A percentile compares a stretch with the other conserved stretches of the same genome.
Conservation (phyloP, 2,329 filamentous ascomycete genomes). For the Aspergillus glaucus region DNA sequence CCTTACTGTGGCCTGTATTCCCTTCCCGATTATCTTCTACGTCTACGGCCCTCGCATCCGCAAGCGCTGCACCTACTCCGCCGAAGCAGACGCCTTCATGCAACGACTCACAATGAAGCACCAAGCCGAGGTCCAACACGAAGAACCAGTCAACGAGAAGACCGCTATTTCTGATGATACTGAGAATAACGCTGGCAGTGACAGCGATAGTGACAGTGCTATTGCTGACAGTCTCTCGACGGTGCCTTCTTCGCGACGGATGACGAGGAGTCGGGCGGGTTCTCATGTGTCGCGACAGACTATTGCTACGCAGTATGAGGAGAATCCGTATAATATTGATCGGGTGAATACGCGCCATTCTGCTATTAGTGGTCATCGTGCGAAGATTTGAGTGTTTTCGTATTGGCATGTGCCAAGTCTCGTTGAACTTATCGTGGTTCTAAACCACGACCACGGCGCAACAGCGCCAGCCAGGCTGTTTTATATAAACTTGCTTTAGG, state of each 20-base stretch:
- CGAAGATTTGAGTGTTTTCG: background rate
- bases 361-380: slow-evolving; percentile 9
- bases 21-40: slow-evolving; percentile 38
- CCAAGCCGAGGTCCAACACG: slow-evolving; percentile 5
- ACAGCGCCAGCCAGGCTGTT: too few relatives aligned
- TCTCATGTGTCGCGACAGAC: slow-evolving; percentile 9
- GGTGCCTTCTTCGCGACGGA: slow-evolving; percentile 12
- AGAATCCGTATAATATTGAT: slow-evolving; percentile 21
- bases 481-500: too few relatives aligned
- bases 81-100: slow-evolving; percentile 27
- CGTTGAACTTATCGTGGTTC: too few relatives aligned
- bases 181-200: background rate
- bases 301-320: slow-evolving; percentile 17
- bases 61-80: slow-evolving; percentile 32
- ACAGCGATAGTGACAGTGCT: slow-evolving; percentile 8
- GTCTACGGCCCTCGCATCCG: slow-evolving; percentile 32
- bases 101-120: slow-evolving; percentile 16
- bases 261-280: slow-evolving; percentile 9
- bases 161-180: background rate
- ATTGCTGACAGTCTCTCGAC: slow-evolving; percentile 10
- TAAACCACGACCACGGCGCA: too few relatives aligned
- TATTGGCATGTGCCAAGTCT: too few relatives aligned
- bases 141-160: slow-evolving; percentile 5
- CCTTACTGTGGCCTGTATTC: slow-evolving; percentile 35
- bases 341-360: slow-evolving; percentile 19